Base-by-base conservation (phyloP, 768 basidiomycete species). In the Favolaschia claudopus region DNA sequence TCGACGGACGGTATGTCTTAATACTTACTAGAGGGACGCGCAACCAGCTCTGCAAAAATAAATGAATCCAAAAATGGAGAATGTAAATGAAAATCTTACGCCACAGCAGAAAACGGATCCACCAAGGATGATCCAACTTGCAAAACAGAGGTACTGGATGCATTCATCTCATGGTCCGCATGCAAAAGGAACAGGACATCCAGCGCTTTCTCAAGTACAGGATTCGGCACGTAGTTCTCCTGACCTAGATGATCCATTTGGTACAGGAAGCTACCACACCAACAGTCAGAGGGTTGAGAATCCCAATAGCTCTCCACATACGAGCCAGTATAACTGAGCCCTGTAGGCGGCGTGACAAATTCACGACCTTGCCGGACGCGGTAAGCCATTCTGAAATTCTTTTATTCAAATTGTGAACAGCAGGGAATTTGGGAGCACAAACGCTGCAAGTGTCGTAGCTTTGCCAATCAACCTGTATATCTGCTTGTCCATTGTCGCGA, bases 141-240 rank as follows among this genome's bases (percentile, higher is more conserved):
- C 43, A 96, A 77, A 9, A 94, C 92, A 1, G 93, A 92, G 3
- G 94, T 93, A 49, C 88, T 84, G 3, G 88, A 89, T 14, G 93
- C 93, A 64, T 96, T 96, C 66, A 96, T 77, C 69, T 96, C 95
- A 69, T 96, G 95, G 70, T 95, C 93, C 0, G 93, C 93, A 67
- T 94, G 93, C 24, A 95, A 78, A 53, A 96, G 79, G 80, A 96
- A 96, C 22, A 96, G 77, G 17, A 90, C 85, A 68, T 96, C 95
- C 52, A 96, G 80, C 5, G 95, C 95, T 66, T 91, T 93, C 69
- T 87, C 91, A 8, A 96, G 83, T 19, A 95, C 83, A 1, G 95
- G 93, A 65, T 92, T 91, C 0, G 95, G 95, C 17, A 71, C 78
- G 74, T 93, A 95, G 63, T 87, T 77, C 67, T 86, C 77, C 71